phyloP scores from a whole-genome alignment of 768 basidiomycete genomes.

The Mrakia frigida region DNA sequence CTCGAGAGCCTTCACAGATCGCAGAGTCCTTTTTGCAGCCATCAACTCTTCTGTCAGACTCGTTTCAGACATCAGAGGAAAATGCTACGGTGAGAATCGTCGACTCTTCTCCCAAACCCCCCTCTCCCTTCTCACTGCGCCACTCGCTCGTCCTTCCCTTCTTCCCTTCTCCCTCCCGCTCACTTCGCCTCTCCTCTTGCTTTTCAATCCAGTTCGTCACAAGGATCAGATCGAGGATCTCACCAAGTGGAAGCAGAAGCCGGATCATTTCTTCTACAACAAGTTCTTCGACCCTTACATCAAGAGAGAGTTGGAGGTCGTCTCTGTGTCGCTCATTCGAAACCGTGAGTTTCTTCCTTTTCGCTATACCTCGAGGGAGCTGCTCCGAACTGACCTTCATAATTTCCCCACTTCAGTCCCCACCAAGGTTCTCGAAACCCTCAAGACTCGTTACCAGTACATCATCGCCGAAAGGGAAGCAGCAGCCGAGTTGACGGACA shows the following conservation, averaged over 20 bases:
- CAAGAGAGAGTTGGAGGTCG: constrained; percentile 76
- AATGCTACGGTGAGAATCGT: constrained; percentile 55
- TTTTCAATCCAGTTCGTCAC: constrained; percentile 59
- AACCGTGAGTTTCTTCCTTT: constrained; percentile 53
- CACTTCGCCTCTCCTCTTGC: not conserved
- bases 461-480: constrained; percentile 92
- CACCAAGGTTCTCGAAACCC: constrained; percentile 66
- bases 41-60: constrained; percentile 97
- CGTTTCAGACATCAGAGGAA: constrained; percentile 83
- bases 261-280: constrained; percentile 94
- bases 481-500: constrained; percentile 81
- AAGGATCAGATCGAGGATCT: constrained; percentile 59
- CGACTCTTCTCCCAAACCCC: not conserved
- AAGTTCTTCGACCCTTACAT: constrained; percentile 77
- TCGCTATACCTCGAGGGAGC: constrained; percentile 26
- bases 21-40: constrained; percentile 83
- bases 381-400: not conserved
- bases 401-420: constrained; percentile 54
- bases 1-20: constrained; percentile 83
- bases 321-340: constrained; percentile 74
- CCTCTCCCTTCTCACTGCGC: no score
- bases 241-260: constrained; percentile 64
- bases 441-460: constrained; percentile 83
- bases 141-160: not conserved
- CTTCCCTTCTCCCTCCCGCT: not conserved